Evolutionary conservation across 106 monocot genomes (phyloP), one percentile per base, ranked within the genome.

Genomic region (Iris macrosiphon): DNA sequence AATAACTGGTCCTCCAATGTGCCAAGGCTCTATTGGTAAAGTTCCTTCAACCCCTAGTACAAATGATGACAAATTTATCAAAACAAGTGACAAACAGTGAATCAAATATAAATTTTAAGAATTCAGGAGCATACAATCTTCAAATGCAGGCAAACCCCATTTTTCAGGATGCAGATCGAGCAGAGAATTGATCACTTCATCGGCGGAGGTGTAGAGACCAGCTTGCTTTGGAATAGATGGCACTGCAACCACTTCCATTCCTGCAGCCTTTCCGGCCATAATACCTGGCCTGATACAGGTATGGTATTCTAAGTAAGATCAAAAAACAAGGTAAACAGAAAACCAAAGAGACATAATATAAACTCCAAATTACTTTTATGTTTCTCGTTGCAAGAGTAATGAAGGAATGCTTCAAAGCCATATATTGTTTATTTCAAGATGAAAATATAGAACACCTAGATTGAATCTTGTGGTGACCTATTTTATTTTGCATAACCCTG

Each of bases 151-250:
- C 61, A 93, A 79, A 16, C 83, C 80, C 93, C 93, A 93, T 24
- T 80, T 87, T 61, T 87, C 93, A 68, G 80, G 87, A 7, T 52
- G 73, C 19, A 93, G 37, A 83, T 93, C 93, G 40, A 93, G 74
- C 44, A 93, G 57, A 67, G 93, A 93, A 72, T 93, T 87, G 66
- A 93, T 77, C 71, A 93, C 87, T 68, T 69, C 83, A 64, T 87
- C 79, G 44, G 93, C 93, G 20, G 76, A 72, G 65, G 42, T 63
- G 25, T 59, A 80, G 11, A 75, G 55, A 44, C 8, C 60, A 48
- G 58, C 54, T 56, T 80, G 87, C 66, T 84, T 93, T 17, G 77
- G 87, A 61, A 93, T 24, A 38, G 93, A 93, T 61, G 93, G 87
- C 22, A 78, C 80, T 55, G 77, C 87, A 21, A 87, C 64, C 40